Evolutionary conservation across 371 early-diverging fungal genomes (phyloP), one percentile per base, ranked within the genome.

Genomic region (Mortierella sp.): DNA sequence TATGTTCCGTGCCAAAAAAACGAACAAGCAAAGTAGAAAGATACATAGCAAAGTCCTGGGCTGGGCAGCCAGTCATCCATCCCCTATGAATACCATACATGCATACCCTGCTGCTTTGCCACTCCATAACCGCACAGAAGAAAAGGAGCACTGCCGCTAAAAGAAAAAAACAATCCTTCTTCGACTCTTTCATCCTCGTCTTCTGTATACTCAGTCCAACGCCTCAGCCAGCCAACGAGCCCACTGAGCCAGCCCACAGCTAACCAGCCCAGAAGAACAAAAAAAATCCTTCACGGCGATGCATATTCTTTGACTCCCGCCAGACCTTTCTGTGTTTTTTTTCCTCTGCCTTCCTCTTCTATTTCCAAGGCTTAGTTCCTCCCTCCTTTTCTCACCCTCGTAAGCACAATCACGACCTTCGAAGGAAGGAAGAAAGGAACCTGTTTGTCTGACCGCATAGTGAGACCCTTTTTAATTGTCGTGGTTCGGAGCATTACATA

Each of bases 331-430:
- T 11, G 11, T 16, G n/a, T 11, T 57, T 57, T 57, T 57, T 28
- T 11, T 57, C 61, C 61, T 16, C 31, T 1, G 19, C 34, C 61
- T 16, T 16, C 8, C 19, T 31, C 16, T 6, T 16, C 61, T 61
- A 4, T 13, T 61, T 31, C 16, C n/a, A n/a, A n/a, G n/a, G n/a
- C n/a, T 31, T 61, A 19, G 11, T 28, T 26, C n/a, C 14, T 4
- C 37, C 0, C 28, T 59, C 28, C 31, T 10, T 16, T 50, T 50
- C 14, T 34, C 21, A 21, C n/a, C 43, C 40, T 64, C 67, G 67
- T 64, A 64, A 64, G 37, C 67, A 64, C 67, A 37, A 34, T 64
- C 64, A 24, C 10, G 40, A 64, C 37, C 37, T 64, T 64, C 21
- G 28, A 31, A 31, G 26, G 57, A 54, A 10, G 54, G 10, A n/a